phyloP scores from a whole-genome alignment of 106 monocot genomes.

The Dendrobium chrysotoxum region DNA sequence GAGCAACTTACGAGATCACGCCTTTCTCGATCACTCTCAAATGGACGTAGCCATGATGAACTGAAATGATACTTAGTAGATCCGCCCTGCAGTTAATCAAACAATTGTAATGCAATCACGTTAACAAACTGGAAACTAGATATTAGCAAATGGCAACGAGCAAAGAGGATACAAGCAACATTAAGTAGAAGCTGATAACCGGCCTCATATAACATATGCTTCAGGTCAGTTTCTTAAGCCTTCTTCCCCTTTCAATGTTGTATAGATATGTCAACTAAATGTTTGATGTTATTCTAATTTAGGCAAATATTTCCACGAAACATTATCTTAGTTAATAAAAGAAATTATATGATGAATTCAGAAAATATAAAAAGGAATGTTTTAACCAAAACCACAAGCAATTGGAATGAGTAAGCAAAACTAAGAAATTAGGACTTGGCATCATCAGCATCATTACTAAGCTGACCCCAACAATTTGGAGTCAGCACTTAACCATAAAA shows the following conservation, averaged over 20 bases:
- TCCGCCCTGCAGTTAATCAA: conserved; percentile 65
- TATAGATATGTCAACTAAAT: neutral
- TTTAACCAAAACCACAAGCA: neutral
- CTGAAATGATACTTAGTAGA: conserved; percentile 83
- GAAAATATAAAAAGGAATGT: neutral
- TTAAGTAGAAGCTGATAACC: neutral
- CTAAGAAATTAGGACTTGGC: neutral
- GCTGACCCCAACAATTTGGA: neutral
- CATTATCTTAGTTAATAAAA: neutral
- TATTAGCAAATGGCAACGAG: neutral
- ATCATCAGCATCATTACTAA: neutral
- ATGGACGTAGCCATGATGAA: conserved; percentile 76
- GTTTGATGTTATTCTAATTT: neutral
- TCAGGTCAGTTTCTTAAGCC: neutral
- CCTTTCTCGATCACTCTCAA: conserved; percentile 95
- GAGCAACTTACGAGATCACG: conserved; percentile 84
- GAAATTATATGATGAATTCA: neutral
- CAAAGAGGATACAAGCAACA: neutral
- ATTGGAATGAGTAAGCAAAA: neutral
- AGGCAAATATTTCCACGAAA: neutral
- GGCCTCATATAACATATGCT: neutral
- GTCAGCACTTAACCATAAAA: neutral
- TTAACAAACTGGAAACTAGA: neutral
- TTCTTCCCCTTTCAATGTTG: neutral
- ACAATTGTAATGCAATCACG: conserved; percentile 12